Evolutionary conservation across 2,329 filamentous ascomycete species (phyloP).

Genomic region (Phyllosticta capitalensis): DNA sequence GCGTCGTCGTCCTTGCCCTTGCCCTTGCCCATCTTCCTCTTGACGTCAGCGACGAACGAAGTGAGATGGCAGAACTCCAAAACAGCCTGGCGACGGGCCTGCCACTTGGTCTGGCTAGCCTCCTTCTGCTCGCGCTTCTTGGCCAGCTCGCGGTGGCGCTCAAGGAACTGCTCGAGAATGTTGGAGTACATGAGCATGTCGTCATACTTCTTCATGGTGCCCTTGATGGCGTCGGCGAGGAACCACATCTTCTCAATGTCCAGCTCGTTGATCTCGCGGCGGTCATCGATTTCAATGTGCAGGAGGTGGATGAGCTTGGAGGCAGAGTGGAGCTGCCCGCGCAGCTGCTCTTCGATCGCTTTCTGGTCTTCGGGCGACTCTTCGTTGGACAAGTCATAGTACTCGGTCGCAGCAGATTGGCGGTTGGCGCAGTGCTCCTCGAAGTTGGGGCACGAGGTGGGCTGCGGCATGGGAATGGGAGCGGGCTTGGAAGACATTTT

Average conservation of each 20-base stretch:
- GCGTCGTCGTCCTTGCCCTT: neutral
- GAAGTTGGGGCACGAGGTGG: neutral
- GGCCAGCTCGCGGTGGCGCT: neutral
- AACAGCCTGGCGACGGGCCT: neutral
- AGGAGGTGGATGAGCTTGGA: constrained; percentile 7
- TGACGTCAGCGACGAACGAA: neutral
- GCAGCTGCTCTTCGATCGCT: constrained; percentile 2
- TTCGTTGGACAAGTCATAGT: neutral
- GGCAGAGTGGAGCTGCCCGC: constrained; percentile 6
- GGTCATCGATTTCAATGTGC: constrained; percentile 8
- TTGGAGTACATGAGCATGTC: neutral
- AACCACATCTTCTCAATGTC: neutral
- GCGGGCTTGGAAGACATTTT: no score
- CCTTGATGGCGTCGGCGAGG: neutral
- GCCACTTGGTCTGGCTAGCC: neutral
- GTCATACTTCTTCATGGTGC: neutral
- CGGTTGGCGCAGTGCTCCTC: neutral
- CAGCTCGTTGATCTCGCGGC: constrained; percentile 2
- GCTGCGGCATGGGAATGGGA: neutral
- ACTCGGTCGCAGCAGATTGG: neutral
- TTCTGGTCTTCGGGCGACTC: neutral
- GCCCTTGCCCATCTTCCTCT: neutral
- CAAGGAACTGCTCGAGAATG: neutral
- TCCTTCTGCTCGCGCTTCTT: neutral
- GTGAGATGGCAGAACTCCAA: neutral